These are phyloP conservation scores for Colletotrichum tamarilloi DNA, from an alignment of 2,329 filamentous ascomycete genomes.

Conservation along the genomic window DNA sequence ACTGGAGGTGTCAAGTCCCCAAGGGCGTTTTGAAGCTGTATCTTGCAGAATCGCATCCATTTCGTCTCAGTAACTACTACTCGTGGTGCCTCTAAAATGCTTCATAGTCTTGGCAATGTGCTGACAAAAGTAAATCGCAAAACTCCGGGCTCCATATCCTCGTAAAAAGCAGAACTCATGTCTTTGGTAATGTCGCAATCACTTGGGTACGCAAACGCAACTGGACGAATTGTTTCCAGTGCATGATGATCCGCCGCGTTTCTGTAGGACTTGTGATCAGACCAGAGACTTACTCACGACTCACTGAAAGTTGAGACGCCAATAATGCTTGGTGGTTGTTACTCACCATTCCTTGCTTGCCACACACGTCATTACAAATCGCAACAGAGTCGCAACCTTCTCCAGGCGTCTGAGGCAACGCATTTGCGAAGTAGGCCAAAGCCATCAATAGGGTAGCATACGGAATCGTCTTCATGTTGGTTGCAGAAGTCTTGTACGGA, in stretches of 20 bases:
- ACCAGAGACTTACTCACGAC: not conserved
- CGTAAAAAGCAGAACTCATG: not conserved
- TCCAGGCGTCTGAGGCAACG: not conserved
- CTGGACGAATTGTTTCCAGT: not conserved
- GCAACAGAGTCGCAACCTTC: constrained; percentile 7
- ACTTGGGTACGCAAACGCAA: not conserved
- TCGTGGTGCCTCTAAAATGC: too few relatives aligned
- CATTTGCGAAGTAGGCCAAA: too few relatives aligned
- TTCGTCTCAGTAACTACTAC: too few relatives aligned
- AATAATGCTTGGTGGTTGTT: not conserved
- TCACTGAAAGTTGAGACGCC: not conserved
- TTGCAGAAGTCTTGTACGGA: too few relatives aligned
- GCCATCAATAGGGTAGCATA: too few relatives aligned
- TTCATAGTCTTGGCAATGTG: too few relatives aligned
- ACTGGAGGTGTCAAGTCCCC: too few relatives aligned
- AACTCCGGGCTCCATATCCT: not conserved
- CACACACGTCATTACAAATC: not conserved
- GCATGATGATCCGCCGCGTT: not conserved
- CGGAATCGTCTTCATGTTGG: too few relatives aligned
- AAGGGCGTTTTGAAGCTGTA: too few relatives aligned
- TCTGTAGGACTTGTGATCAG: not conserved
- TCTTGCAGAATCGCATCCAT: too few relatives aligned
- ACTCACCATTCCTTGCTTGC: not conserved
- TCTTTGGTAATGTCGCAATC: not conserved
- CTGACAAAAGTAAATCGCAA: not conserved